These are phyloP conservation scores for Metschnikowia continentalis DNA, from an alignment of 805 yeast species.

Conservation along the genomic window DNA sequence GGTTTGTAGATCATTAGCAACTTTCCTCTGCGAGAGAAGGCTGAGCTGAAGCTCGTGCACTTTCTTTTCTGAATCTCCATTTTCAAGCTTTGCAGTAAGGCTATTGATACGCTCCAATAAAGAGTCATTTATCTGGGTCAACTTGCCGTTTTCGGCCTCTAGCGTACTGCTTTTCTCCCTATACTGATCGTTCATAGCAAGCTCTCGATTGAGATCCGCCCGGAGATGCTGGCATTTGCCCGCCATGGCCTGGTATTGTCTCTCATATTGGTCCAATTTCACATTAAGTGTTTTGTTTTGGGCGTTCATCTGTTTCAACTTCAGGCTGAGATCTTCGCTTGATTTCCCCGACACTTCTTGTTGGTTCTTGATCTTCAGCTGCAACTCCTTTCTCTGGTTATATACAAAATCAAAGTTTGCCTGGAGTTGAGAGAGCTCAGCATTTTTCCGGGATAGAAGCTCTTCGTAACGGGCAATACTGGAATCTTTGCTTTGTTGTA, in stretches of 20 bases:
- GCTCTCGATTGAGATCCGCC: constrained; percentile 31
- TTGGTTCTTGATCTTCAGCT: constrained; percentile 30
- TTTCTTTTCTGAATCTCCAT: constrained; percentile 17
- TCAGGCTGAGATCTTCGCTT: constrained; percentile 16
- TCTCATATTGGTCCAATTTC: constrained; percentile 17
- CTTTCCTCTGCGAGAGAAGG: constrained; percentile 35
- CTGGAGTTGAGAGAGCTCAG: constrained; percentile 30
- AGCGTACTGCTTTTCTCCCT: constrained; percentile 32
- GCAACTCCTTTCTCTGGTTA: constrained; percentile 30
- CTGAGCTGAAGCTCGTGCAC: constrained; percentile 25
- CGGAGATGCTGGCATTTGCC: constrained; percentile 32
- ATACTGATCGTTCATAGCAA: constrained; percentile 34
- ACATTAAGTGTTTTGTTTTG: constrained; percentile 16
- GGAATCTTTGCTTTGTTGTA: constrained; percentile 26
- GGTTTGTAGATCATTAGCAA: constrained; percentile 49
- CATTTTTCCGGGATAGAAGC: constrained; percentile 28
- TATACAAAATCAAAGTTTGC: constrained; percentile 34
- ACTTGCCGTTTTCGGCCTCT: constrained; percentile 24
- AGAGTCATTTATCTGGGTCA: constrained; percentile 29
- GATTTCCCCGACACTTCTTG: constrained; percentile 23
- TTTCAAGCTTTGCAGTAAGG: constrained; percentile 8
- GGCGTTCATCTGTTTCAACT: constrained; percentile 17
- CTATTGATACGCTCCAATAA: constrained; percentile 28
- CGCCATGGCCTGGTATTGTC: constrained; percentile 21
- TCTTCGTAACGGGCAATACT: constrained; percentile 20